Percentiles rank a stretch among this genome's conserved stretches.
phyloP scores from a whole-genome alignment of 768 basidiomycete genomes.

The Suillus plorans region DNA sequence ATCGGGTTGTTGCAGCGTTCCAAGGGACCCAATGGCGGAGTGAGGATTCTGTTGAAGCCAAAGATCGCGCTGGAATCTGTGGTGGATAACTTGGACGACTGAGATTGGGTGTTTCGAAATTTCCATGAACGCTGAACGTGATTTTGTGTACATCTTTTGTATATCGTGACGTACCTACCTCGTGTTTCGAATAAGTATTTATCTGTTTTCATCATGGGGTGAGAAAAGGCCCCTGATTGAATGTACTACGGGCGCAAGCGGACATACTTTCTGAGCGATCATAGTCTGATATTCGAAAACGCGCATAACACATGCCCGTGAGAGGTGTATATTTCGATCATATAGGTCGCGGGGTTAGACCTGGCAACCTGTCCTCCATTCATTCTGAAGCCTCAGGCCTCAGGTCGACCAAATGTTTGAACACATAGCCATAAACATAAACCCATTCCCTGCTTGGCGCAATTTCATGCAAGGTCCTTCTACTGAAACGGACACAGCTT shows the following conservation, averaged over 20 bases:
- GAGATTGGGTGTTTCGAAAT: slow-evolving; percentile 1
- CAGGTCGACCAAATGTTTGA: neutral
- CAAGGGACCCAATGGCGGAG: slow-evolving; percentile 22
- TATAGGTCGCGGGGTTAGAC: neutral
- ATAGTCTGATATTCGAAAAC: neutral
- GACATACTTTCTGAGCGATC: slow-evolving; percentile 4
- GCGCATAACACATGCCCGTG: slow-evolving; percentile 3
- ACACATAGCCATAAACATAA: neutral
- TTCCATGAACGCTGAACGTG: neutral
- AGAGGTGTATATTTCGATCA: neutral
- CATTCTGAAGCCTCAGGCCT: neutral
- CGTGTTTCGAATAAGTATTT: neutral
- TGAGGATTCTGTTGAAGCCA: slow-evolving; percentile 35
- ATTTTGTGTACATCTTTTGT: neutral
- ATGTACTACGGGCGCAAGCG: neutral
- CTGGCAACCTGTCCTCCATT: neutral
- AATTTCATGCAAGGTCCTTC: neutral
- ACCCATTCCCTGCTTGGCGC: neutral
- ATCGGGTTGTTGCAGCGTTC: slow-evolving; percentile 35
- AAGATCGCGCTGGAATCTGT: slow-evolving; percentile 40
- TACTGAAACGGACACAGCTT: neutral
- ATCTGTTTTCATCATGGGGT: neutral
- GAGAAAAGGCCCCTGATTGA: neutral
- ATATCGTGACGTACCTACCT: neutral
- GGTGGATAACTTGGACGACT: slow-evolving; percentile 34